phyloP scores from a whole-genome alignment of 106 monocot genomes.

The Allium fistulosum region DNA sequence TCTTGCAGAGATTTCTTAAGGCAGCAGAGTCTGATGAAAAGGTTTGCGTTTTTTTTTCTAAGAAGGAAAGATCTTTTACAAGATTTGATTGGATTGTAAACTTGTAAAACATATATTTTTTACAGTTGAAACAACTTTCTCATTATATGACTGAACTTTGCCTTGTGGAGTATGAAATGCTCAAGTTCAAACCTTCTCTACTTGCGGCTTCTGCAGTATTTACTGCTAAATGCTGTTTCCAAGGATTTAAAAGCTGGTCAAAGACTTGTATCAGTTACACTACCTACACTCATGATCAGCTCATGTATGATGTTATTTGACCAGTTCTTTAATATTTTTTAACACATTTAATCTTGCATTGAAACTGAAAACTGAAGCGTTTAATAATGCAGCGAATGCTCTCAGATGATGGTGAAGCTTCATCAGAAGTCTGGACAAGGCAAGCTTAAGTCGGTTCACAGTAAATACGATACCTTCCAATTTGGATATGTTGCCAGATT shows the following conservation, averaged over 20 bases:
- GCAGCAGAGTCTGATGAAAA: conserved; percentile 72
- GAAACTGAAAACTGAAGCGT: not conserved
- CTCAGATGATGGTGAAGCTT: conserved; percentile 70
- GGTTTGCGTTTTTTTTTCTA: conserved; percentile 7
- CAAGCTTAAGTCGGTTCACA: conserved; percentile 57
- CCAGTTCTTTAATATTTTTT: not conserved
- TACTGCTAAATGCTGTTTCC: conserved; percentile 75
- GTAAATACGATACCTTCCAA: conserved; percentile 65
- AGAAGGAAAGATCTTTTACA: too few species aligned
- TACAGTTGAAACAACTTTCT: conserved; percentile 31
- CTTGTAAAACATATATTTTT: too few species aligned
- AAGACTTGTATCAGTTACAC: conserved; percentile 51
- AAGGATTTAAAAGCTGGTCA: conserved; percentile 54
- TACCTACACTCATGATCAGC: conserved; percentile 63
- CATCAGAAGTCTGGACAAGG: conserved; percentile 64
- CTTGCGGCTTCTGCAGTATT: conserved; percentile 83
- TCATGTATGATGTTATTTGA: conserved; percentile 34
- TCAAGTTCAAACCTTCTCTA: conserved; percentile 66
- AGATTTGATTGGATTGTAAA: too few species aligned
- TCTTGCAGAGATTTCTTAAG: conserved; percentile 88
- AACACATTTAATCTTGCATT: not conserved
- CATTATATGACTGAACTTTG: conserved; percentile 55
- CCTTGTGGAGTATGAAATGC: conserved; percentile 78
- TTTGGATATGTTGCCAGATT: conserved; percentile 68
- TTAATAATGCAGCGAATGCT: conserved; percentile 56